phyloP scores from a whole-genome alignment of 2,329 filamentous ascomycete genomes.

The Penicillium brasilianum region DNA sequence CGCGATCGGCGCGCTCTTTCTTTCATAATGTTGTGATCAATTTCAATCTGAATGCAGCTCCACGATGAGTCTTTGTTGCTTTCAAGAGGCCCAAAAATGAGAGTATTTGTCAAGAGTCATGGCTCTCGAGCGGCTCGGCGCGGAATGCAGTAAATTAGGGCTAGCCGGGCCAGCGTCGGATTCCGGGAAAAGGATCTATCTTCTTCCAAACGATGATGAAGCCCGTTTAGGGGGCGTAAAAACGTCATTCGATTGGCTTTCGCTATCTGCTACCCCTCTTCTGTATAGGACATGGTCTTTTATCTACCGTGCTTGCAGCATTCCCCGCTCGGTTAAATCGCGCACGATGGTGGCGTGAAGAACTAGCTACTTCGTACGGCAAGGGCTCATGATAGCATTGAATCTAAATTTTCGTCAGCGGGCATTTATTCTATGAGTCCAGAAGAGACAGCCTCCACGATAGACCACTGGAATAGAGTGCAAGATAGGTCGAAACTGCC shows the following conservation, averaged over 20 bases:
- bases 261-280: constrained; percentile 12
- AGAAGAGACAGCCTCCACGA: background rate
- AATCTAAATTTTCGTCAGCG: background rate
- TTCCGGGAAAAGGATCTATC: constrained; percentile 13
- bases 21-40: background rate
- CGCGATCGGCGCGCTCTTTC: constrained; percentile 1
- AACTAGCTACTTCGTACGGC: constrained; percentile 4
- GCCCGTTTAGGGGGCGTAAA: background rate
- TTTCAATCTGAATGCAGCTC: background rate
- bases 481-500: background rate
- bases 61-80: background rate
- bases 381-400: background rate
- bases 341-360: constrained; percentile 9
- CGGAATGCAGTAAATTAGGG: constrained; percentile 8
- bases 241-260: constrained; percentile 9
- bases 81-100: background rate
- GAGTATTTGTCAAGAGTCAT: background rate
- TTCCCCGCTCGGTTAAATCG: constrained; percentile 9
- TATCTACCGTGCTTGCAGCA: background rate
- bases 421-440: too few species aligned
- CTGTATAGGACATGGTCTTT: constrained; percentile 6
- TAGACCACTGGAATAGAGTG: too few species aligned
- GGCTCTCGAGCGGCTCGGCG: background rate
- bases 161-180: constrained; percentile 21
- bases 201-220: constrained; percentile 2